Evolutionary conservation across 2,329 filamentous ascomycete genomes (phyloP).

Genomic region (Stromatinia cepivora): DNA sequence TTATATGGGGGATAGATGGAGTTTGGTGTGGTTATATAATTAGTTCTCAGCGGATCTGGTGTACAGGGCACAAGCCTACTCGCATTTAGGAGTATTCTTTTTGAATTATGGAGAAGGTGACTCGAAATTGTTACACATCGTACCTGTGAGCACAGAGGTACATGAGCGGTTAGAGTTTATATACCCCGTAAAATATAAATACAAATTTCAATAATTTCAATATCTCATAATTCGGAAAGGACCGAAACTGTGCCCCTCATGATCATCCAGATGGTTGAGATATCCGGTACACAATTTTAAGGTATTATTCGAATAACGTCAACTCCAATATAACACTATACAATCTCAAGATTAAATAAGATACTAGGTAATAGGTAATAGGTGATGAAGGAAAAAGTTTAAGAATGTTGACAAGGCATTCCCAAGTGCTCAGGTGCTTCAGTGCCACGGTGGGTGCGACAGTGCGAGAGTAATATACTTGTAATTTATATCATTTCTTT

Average conservation of each 20-base stretch:
- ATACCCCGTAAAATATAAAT: no score
- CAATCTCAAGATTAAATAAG: neutral
- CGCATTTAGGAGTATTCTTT: neutral
- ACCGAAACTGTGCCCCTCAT: constrained; percentile 17
- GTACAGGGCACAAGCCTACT: neutral
- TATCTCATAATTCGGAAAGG: neutral
- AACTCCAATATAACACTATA: neutral
- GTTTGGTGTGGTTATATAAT: neutral
- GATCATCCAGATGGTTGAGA: neutral
- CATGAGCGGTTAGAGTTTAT: neutral
- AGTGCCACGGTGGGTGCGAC: no score
- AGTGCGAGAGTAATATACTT: no score
- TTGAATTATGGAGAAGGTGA: neutral
- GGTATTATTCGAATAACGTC: constrained; percentile 3
- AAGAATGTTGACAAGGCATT: no score
- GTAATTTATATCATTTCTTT: no score
- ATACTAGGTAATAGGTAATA: no score
- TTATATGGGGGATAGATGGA: neutral
- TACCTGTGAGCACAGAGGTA: neutral
- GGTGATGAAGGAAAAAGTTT: neutral
- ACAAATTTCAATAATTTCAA: neutral
- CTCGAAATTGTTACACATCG: neutral
- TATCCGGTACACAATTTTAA: neutral
- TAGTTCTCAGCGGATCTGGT: neutral
- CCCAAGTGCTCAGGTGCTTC: no score